These are phyloP conservation scores for Beauveria rudraprayagi DNA, from an alignment of 2,329 filamentous ascomycete species.

Conservation along the genomic window DNA sequence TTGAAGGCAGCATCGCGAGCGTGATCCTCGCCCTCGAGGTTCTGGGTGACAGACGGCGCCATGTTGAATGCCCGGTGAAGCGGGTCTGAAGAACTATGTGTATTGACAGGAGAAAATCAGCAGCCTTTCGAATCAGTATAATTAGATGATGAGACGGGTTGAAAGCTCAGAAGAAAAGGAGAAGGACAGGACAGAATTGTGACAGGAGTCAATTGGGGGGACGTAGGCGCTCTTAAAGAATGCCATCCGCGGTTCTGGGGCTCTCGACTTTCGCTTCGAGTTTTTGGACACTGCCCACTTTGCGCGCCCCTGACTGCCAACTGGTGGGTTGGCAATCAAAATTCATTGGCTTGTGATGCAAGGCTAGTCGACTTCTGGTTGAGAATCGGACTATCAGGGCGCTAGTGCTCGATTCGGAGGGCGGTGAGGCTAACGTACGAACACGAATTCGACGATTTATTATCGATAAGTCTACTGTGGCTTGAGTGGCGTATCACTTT, in stretches of 20 bases:
- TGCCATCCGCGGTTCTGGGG: neutral
- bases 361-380: neutral
- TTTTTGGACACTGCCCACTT: slow-evolving; percentile 9
- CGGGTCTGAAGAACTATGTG: neutral
- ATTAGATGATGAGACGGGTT: neutral
- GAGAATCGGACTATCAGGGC: neutral
- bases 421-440: slow-evolving; percentile 14
- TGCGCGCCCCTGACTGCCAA: slow-evolving; percentile 5
- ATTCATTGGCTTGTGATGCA: slow-evolving; percentile 4
- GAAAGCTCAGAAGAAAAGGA: neutral
- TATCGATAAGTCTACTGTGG: slow-evolving; percentile 3
- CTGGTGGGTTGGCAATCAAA: slow-evolving; percentile 11
- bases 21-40: slow-evolving; percentile 76
- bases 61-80: slow-evolving; percentile 30
- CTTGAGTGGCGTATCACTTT: neutral
- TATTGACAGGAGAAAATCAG: neutral
- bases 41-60: slow-evolving; percentile 31
- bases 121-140: neutral
- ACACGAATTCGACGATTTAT: slow-evolving; percentile 14
- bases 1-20: slow-evolving; percentile 83
- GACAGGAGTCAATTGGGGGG: slow-evolving; percentile 6
- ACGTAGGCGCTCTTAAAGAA: slow-evolving; percentile 8
- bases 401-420: neutral
- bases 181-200: neutral
- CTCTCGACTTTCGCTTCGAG: neutral